phyloP scores from a whole-genome alignment of 179 eudicot genomes.

The Beta macrorhiza region DNA sequence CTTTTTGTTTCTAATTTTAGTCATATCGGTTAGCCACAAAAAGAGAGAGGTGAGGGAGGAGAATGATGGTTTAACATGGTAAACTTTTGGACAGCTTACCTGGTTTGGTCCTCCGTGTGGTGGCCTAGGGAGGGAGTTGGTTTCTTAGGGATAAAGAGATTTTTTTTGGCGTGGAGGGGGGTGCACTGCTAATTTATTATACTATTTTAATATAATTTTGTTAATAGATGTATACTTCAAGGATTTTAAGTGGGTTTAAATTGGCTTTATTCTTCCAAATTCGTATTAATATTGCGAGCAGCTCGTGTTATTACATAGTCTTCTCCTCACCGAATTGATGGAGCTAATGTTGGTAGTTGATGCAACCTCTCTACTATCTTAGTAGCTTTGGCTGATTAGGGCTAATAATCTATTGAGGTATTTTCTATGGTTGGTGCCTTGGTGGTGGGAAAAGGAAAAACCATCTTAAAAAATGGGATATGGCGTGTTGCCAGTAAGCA shows the following conservation, averaged over 20 bases:
- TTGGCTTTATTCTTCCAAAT: neutral
- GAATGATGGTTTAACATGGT: neutral
- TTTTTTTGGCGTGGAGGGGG: neutral
- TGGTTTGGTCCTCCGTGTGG: neutral
- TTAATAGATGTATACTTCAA: neutral
- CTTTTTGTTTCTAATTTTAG: neutral
- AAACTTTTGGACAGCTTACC: neutral
- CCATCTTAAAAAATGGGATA: neutral
- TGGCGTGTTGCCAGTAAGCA: neutral
- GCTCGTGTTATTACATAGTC: neutral
- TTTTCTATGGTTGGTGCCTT: neutral
- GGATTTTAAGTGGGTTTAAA: neutral
- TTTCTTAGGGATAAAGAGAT: neutral
- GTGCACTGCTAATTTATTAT: too few relatives aligned
- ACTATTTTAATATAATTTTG: neutral
- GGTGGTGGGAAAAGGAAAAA: neutral
- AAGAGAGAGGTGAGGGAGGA: neutral
- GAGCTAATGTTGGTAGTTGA: neutral
- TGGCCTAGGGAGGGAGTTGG: neutral
- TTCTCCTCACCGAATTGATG: neutral
- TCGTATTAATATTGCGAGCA: neutral
- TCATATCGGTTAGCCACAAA: neutral
- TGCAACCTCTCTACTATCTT: neutral
- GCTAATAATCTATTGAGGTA: neutral
- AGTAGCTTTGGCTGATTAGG: neutral